A percentile compares a stretch with the other conserved stretches of the same genome.
phyloP scores from a whole-genome alignment of 179 eudicot genomes.

The Beta corolliflora region DNA sequence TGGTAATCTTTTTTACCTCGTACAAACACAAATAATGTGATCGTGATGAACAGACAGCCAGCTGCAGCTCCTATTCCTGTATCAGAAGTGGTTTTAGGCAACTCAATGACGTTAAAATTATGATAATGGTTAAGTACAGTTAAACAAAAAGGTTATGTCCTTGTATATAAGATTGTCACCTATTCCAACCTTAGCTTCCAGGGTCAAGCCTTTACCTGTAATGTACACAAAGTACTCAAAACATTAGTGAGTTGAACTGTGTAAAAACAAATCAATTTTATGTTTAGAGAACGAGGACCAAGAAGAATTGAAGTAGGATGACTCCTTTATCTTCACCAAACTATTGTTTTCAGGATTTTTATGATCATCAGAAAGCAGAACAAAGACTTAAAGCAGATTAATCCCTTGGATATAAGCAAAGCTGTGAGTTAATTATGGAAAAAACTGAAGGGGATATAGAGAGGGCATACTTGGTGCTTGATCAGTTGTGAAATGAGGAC shows the following conservation, averaged over 20 bases:
- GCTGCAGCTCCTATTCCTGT: conserved; percentile 27
- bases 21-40: conserved; percentile 2
- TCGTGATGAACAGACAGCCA: not conserved
- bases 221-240: not conserved
- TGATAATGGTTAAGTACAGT: no score
- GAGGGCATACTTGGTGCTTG: conserved; percentile 15
- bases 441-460: no score
- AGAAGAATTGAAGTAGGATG: no score
- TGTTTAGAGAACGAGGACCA: no score
- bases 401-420: not conserved
- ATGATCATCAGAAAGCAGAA: not conserved
- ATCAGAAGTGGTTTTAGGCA: not conserved
- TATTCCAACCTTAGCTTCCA: conserved; percentile 27
- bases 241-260: not conserved
- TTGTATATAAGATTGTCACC: conserved; percentile 15
- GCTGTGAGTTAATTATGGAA: not conserved
- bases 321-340: no score
- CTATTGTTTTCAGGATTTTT: no score
- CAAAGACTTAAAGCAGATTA: not conserved
- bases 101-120: not conserved
- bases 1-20: conserved; percentile 4
- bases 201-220: conserved; percentile 24
- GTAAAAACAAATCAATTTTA: no score
- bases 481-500: not conserved
- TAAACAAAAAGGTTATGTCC: no score